Conservation (phyloP, 2,329 filamentous ascomycete genomes). For the Xylariaceae sp. region DNA sequence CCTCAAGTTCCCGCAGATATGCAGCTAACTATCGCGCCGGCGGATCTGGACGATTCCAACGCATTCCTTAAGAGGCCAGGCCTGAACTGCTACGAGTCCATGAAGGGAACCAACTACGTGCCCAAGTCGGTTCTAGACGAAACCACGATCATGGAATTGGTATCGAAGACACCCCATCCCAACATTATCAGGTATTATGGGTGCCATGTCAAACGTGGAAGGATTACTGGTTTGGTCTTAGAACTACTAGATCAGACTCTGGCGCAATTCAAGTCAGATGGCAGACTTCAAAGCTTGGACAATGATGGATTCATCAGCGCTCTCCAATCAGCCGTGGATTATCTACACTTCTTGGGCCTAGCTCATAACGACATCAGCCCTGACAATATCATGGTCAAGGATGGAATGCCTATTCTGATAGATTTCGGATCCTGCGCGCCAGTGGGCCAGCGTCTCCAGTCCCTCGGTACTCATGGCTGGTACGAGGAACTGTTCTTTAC, state of each 20-base stretch:
- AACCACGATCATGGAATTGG: slow-evolving; percentile 17
- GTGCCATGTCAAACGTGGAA: slow-evolving; percentile 15
- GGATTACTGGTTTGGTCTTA: slow-evolving; percentile 19
- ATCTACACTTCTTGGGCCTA: slow-evolving; percentile 37
- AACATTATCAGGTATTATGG: slow-evolving; percentile 22
- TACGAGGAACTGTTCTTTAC: slow-evolving; percentile 19
- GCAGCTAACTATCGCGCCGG: slow-evolving; percentile 13
- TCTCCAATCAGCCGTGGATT: slow-evolving; percentile 34
- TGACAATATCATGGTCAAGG: slow-evolving; percentile 36
- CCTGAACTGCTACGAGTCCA: slow-evolving; percentile 9
- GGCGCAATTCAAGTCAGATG: slow-evolving; percentile 6
- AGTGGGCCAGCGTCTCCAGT: slow-evolving; percentile 13
- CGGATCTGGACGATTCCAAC: slow-evolving; percentile 6
- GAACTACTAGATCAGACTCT: slow-evolving; percentile 18
- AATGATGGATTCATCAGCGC: slow-evolving; percentile 12
- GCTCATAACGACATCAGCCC: slow-evolving; percentile 42
- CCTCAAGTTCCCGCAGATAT: slow-evolving; percentile 6
- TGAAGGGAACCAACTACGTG: slow-evolving; percentile 12
- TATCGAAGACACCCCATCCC: slow-evolving; percentile 15
- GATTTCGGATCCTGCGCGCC: slow-evolving; percentile 33
- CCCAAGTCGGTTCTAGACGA: slow-evolving; percentile 13
- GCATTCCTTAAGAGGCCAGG: slow-evolving; percentile 16
- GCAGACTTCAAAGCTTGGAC: slow-evolving; percentile 11
- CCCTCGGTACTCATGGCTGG: slow-evolving; percentile 14
- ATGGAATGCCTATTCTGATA: slow-evolving; percentile 36